Evolutionary conservation across 768 basidiomycete species (phyloP).

Genomic region (Ramaria sp.): DNA sequence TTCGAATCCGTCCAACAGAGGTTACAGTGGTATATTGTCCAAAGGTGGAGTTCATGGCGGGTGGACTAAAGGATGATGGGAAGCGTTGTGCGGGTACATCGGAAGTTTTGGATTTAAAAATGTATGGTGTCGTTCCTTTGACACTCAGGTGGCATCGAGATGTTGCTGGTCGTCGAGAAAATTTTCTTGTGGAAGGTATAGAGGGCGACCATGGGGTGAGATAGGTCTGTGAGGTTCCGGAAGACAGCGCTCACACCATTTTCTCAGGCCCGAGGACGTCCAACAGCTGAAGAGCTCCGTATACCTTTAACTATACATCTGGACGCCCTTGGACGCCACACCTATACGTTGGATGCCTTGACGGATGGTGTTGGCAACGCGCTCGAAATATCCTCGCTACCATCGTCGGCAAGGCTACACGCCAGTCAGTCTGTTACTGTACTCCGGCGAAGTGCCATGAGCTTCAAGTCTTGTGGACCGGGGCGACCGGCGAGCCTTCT

Average conservation of each 20-base stretch:
- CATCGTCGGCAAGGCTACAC: constrained; percentile 21
- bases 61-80: constrained; percentile 29
- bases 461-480: constrained; percentile 67
- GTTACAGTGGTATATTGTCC: constrained; percentile 79
- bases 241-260: neutral
- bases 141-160: constrained; percentile 69
- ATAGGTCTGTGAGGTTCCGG: neutral
- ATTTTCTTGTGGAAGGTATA: constrained; percentile 77
- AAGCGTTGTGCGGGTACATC: constrained; percentile 53
- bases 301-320: constrained; percentile 62
- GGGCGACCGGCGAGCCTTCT: constrained; percentile 60
- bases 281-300: constrained; percentile 40
- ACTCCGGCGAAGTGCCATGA: constrained; percentile 56
- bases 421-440: constrained; percentile 56
- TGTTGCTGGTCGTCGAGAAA: constrained; percentile 53
- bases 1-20: constrained; percentile 60
- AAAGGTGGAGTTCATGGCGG: constrained; percentile 47
- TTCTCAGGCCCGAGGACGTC: constrained; percentile 15
- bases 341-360: constrained; percentile 70
- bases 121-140: constrained; percentile 25
- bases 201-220: constrained; percentile 40
- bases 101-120: constrained; percentile 30
- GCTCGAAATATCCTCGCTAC: constrained; percentile 31
- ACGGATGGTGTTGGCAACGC: constrained; percentile 77
- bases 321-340: constrained; percentile 52